Base-by-base conservation (phyloP, 2,329 filamentous ascomycete species). In the Grosmannia serpens region DNA sequence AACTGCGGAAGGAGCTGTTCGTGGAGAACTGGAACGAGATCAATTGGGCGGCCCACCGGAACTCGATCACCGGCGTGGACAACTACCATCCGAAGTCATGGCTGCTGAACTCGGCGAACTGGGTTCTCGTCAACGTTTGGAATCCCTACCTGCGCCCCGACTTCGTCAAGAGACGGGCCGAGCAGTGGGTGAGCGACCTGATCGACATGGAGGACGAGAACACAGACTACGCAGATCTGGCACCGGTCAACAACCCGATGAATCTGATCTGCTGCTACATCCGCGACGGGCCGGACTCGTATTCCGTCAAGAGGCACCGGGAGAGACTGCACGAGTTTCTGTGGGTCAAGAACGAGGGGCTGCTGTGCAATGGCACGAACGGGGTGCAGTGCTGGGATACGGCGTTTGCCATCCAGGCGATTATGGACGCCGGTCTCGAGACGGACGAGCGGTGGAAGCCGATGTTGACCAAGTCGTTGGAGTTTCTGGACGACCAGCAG, bases 351-450 rank as follows among this genome's bases (percentile, higher is more conserved):
- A 71, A 85, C 38, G 91, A 96, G 69, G 94, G 94, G 7, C 90
- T 99, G 89, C 79, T 97, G 53, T 87, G 87, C 72, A 96, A 96
- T 66, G 94, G 94, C 44, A 99, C 94, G 10, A 97, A 99, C 65
- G 94, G 94, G n/a, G 91, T 97, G 1, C 94, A 99, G 71, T 88
- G 85, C 63, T 99, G 94, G 94, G 94, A 99, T 69, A 99, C 94
- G 0, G 82, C 91, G 0, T 97, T 97, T 68, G 75, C 87, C 22
- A 89, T 96, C 38, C 91, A 96, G 70, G 86, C 89, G 1, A 82
- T 89, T 7, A 81, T 89, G 56, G 88, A 89, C 54, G 85, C 89
- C 8, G 90, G 88, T 0, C 80, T 96, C 29, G 85, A 87, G n/a
- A 75, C 85, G 33, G 84, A 95, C 53, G 77, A 84, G 15, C 84